Conservation (phyloP, 2,329 filamentous ascomycete genomes). For the Ophiosphaerella korrae region DNA sequence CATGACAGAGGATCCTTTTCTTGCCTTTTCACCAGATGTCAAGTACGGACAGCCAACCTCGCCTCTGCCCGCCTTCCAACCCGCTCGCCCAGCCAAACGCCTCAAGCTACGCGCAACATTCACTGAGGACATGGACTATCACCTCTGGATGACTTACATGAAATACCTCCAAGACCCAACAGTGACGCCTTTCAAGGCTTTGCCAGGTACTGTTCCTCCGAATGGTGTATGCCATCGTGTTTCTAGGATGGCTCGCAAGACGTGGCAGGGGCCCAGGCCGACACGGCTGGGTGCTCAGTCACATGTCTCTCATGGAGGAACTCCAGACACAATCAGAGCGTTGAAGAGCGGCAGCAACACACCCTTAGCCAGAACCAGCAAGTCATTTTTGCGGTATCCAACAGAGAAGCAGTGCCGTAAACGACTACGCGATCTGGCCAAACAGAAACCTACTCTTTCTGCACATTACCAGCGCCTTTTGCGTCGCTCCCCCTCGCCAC, state of each 20-base stretch:
- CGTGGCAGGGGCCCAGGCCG: constrained; percentile 59
- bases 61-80: constrained; percentile 36
- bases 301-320: constrained; percentile 38
- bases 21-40: constrained; percentile 46
- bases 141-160: constrained; percentile 70
- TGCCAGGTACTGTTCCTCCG: constrained; percentile 66
- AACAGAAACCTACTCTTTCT: constrained; percentile 64
- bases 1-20: constrained; percentile 59
- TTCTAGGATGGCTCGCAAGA: constrained; percentile 64
- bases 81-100: constrained; percentile 44
- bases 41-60: constrained; percentile 38
- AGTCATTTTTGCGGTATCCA: constrained; percentile 57
- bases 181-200: constrained; percentile 70
- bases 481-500: constrained; percentile 65
- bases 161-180: constrained; percentile 69
- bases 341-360: constrained; percentile 54
- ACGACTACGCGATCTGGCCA: constrained; percentile 64
- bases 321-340: constrained; percentile 52
- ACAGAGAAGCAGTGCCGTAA: constrained; percentile 64
- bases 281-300: constrained; percentile 33
- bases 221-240: constrained; percentile 69
- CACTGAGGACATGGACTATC: constrained; percentile 68
- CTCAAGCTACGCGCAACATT: constrained; percentile 55
- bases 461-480: constrained; percentile 69
- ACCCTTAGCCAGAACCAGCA: constrained; percentile 49